These are phyloP conservation scores for Xylariaceae sp. DNA, from an alignment of 2,329 filamentous ascomycete genomes.

Conservation along the genomic window DNA sequence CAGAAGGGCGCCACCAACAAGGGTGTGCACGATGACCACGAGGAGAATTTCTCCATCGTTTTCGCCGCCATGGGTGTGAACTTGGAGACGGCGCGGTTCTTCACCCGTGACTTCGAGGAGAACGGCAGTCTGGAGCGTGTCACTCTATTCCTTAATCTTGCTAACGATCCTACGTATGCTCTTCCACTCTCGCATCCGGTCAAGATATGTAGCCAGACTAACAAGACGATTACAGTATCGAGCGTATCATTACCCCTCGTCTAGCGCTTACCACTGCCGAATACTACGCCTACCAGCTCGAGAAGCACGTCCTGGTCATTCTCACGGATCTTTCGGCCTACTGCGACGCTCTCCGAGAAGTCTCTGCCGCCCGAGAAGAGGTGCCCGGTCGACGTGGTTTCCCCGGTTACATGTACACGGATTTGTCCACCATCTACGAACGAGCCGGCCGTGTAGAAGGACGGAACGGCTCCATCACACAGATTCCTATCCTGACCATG, in stretches of 20 bases:
- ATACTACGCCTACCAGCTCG: conserved; percentile 99
- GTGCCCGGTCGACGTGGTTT: conserved; percentile 98
- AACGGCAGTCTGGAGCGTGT: conserved; percentile 97
- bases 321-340: conserved; percentile 96
- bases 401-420: conserved; percentile 99
- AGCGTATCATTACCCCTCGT: conserved; percentile 99
- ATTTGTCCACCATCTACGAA: conserved; percentile 99
- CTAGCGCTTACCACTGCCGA: conserved; percentile 96
- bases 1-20: conserved; percentile 75
- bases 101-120: conserved; percentile 97
- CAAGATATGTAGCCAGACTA: conserved; percentile 12
- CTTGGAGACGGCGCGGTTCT: conserved; percentile 97
- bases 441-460: conserved; percentile 95
- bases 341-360: conserved; percentile 97
- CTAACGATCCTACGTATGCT: conserved; percentile 92
- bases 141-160: conserved; percentile 97
- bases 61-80: conserved; percentile 99
- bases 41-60: conserved; percentile 99
- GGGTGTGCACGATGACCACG: conserved; percentile 91
- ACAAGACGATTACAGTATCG: conserved; percentile 58
- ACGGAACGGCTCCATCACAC: conserved; percentile 96
- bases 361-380: conserved; percentile 96
- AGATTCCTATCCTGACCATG: conserved; percentile 99
- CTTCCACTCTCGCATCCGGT: neutral
- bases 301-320: conserved; percentile 99